Evolutionary conservation across 805 yeast genomes (phyloP).

Genomic region (Yarrowia sp.): DNA sequence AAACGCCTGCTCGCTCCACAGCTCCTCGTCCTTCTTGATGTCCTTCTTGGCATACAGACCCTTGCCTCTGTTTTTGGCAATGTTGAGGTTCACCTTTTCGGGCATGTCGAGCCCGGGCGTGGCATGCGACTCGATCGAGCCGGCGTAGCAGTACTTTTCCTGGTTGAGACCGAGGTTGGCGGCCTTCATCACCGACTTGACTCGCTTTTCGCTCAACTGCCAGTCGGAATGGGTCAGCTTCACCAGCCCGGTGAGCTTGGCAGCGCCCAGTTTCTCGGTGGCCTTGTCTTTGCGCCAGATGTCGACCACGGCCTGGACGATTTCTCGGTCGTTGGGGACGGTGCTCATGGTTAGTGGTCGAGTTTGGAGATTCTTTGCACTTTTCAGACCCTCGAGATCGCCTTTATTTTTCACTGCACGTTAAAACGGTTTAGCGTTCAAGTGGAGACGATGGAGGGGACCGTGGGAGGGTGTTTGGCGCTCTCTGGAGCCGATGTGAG

Average conservation of each 20-base stretch:
- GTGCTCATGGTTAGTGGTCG: conserved; percentile 1
- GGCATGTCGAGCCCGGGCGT: conserved; percentile 56
- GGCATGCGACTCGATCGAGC: conserved; percentile 59
- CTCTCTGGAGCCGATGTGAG: background rate
- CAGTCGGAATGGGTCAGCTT: conserved; percentile 64
- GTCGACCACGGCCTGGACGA: conserved; percentile 65
- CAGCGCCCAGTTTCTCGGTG: conserved; percentile 63
- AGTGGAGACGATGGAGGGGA: background rate
- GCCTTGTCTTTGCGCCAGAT: conserved; percentile 74
- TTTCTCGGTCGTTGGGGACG: conserved; percentile 63
- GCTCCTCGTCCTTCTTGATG: conserved; percentile 58
- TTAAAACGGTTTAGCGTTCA: conserved; percentile 1
- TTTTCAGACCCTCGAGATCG: background rate
- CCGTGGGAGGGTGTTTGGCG: background rate
- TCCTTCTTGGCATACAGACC: conserved; percentile 61
- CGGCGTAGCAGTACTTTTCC: conserved; percentile 58
- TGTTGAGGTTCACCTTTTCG: conserved; percentile 54
- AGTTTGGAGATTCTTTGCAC: too few species aligned
- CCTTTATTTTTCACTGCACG: conserved; percentile 20
- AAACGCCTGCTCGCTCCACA: conserved; percentile 71
- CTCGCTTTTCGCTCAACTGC: conserved; percentile 66
- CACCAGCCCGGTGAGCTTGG: conserved; percentile 60
- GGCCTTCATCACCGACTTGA: conserved; percentile 60
- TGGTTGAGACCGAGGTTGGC: conserved; percentile 60
- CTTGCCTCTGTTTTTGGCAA: conserved; percentile 65